These are phyloP conservation scores for Aspergillus coremiiformis DNA, from an alignment of 495 filamentous ascomycete genomes.

Conservation along the genomic window DNA sequence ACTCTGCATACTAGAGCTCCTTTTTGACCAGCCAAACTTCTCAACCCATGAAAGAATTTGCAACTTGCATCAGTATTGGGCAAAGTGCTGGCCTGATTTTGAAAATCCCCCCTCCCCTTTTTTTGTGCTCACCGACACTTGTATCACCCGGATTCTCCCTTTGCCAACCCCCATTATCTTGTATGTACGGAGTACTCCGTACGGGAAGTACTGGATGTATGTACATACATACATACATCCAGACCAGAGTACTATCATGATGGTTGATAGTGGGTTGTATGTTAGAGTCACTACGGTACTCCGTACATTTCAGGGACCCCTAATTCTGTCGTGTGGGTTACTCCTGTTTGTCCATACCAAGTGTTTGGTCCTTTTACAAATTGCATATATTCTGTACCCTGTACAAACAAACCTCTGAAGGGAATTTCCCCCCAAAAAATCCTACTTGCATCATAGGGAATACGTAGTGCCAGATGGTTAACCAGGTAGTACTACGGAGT, in stretches of 20 bases:
- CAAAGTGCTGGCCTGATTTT: background rate
- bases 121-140: slow-evolving; percentile 6
- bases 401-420: background rate
- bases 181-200: background rate
- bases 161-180: background rate
- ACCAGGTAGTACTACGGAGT: too few relatives aligned
- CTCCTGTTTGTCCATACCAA: slow-evolving; percentile 3
- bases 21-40: slow-evolving; percentile 5
- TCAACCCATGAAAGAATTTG: slow-evolving; percentile 5
- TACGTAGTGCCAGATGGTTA: too few relatives aligned
- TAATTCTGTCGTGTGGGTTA: background rate
- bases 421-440: background rate
- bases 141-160: background rate
- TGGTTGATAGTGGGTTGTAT: too few relatives aligned
- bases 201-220: too few relatives aligned
- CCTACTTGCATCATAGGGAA: background rate
- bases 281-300: too few relatives aligned
- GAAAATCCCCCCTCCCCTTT: background rate
- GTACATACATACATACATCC: too few relatives aligned
- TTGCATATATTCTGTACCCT: background rate
- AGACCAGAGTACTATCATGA: too few relatives aligned
- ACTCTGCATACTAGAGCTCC: slow-evolving; percentile 19
- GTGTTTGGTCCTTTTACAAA: background rate
- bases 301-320: background rate
- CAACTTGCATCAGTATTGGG: background rate